Evolutionary conservation across 768 basidiomycete genomes (phyloP), one percentile per base, ranked within the genome.

Genomic region (Psilocybe cubensis): DNA sequence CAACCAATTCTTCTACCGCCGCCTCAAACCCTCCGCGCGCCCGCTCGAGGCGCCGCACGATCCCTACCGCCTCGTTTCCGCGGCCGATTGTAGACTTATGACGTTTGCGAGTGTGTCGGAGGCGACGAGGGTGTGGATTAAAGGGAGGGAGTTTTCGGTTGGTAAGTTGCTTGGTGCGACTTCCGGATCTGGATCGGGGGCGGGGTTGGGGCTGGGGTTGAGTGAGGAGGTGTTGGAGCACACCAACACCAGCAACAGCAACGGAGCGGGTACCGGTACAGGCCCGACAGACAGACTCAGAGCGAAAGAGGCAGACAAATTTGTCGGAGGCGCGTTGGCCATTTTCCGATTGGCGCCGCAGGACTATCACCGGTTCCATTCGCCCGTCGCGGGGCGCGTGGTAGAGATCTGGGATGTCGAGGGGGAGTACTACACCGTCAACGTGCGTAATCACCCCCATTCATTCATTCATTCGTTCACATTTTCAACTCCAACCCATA

Each of bases 1-100:
- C 77, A 98, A 98, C 68, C 64, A 96, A 61, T 96, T 96, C 78
- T 96, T 96, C 74, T 92, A 91, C 65, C 79, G 52, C 27, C 95
- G 96, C 78, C 85, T 98, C 25, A 97, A 93, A 68, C 80, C 88
- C 0, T 81, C 78, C 9, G 93, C 92, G 0, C 84, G 96, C 2
- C 94, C 92, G 0, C 73, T 90, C 27, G 87, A 91, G 33, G 70
- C 74, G 8, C 89, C 87, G 0, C 82, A 89, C 1, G 85, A 99
- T 68, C 88, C 92, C 0, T 82, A 78, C 46, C 85, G 88, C 7
- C 78, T 96, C 11, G 92, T 98, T 55, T 90, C 88, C 56, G 87
- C 85, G n/a, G 97, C 96, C 1, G 96, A 99, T 76, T 98, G 92
- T 68, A 89, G 96, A n/a, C 81, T 97, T 58, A 95, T 98, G 89